Base-by-base conservation (phyloP, 2,329 filamentous ascomycete species). In the Curvularia spicifera region DNA sequence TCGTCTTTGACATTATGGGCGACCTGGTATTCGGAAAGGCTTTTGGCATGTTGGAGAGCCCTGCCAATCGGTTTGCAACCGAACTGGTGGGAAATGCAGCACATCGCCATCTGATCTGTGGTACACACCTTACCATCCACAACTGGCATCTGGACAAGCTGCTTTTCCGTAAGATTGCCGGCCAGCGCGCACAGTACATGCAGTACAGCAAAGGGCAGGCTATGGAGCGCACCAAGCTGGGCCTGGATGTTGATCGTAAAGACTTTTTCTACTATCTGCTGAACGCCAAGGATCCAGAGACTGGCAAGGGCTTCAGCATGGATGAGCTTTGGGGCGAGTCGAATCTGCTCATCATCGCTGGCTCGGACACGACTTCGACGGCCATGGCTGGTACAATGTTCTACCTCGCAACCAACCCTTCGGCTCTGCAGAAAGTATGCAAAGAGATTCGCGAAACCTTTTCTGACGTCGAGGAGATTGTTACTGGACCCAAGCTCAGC, bases 1-100 rank as follows among this genome's bases (percentile, higher is more conserved):
- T 83, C 37, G 77, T 80, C 10, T 81, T 84, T 59, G 82, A 84
- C 56, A 78, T 84, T 55, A 83, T 85, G 78, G 80, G 80, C 12
- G 80, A 83, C 58, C 64, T 82, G 20, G 77, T 76, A 26, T 79
- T 81, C 63, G 78, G 79, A 2, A 79, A 81, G 62, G 69, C 78
- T 42, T 80, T 82, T 61, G 72, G 74, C 31, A 78, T 80, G 78
- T 61, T 82, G 52, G 74, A 78, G 59, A 71, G 75, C 15, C 71
- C 73, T 5, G 66, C 63, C 31, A 79, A 81, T 57, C 70, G 80
- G 15, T 74, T 77, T 57, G 78, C 78, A 24, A 78, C 78, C 9
- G 69, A 77, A 26, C 57, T 81, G 51, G 75, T 81, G 0, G 76
- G 78, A 5, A 76, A 78, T 57, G 79, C 80, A 10, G 79, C 80